Conservation (phyloP, 495 filamentous ascomycete species). For the Podospora conica region DNA sequence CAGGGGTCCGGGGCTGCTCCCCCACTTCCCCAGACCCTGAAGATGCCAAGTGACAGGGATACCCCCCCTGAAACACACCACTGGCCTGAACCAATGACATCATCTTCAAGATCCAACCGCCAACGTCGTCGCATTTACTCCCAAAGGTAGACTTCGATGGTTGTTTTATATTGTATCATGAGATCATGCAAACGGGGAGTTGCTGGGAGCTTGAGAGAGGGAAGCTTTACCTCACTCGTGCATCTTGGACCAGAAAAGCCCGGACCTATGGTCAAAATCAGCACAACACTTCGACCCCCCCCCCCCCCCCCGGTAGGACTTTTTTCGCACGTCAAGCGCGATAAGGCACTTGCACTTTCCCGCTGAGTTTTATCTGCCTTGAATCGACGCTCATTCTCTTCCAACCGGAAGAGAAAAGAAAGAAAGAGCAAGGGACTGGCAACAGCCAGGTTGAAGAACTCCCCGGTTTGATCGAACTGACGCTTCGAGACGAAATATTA, state of each 20-base stretch:
- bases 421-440: too few species aligned
- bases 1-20: too few species aligned
- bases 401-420: too few species aligned
- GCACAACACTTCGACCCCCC: not conserved
- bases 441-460: too few species aligned
- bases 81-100: constrained; percentile 18
- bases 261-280: not conserved
- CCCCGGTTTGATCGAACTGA: too few species aligned
- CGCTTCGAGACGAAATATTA: too few species aligned
- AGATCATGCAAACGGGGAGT: not conserved
- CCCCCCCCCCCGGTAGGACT: too few species aligned
- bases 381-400: too few species aligned
- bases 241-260: not conserved
- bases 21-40: too few species aligned
- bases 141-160: not conserved
- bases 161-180: not conserved
- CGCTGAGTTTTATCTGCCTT: too few species aligned
- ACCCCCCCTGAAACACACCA: not conserved
- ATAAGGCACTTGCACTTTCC: too few species aligned
- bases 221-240: not conserved
- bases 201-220: not conserved
- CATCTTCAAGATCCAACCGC: constrained; percentile 36
- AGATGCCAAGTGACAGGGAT: not conserved
- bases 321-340: too few species aligned
- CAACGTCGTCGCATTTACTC: constrained; percentile 24